Percentiles rank a stretch among this genome's conserved stretches.
Conservation (phyloP, 208 protist genomes). For the Phytomonas sp. region DNA sequence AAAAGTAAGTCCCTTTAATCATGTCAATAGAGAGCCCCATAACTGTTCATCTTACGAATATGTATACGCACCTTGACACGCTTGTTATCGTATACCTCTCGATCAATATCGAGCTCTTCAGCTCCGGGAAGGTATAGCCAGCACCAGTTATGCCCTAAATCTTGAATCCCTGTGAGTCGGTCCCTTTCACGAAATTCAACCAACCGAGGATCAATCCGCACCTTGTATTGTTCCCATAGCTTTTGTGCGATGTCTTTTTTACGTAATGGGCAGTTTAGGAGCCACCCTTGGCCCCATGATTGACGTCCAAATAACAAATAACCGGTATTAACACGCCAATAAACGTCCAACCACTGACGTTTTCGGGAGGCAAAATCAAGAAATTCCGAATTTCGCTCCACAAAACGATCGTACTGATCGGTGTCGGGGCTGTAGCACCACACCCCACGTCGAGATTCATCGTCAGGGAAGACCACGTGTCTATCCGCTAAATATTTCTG, state of each 20-base stretch:
- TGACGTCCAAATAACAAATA: conserved; percentile 85
- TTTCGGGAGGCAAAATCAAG: conserved; percentile 88
- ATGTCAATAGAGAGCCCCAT: conserved; percentile 60
- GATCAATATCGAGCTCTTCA: conserved; percentile 82
- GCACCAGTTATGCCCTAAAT: conserved; percentile 90
- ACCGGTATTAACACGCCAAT: conserved; percentile 90
- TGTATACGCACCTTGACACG: conserved; percentile 90
- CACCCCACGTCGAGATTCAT: conserved; percentile 61
- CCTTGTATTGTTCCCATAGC: conserved; percentile 91
- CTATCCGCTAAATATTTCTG: conserved; percentile 73
- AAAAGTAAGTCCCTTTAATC: not conserved
- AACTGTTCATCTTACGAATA: conserved; percentile 76
- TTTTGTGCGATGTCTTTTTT: conserved; percentile 87
- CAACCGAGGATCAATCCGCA: conserved; percentile 75
- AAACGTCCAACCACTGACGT: conserved; percentile 89
- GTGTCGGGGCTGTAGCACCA: conserved; percentile 89
- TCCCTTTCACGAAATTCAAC: conserved; percentile 88
- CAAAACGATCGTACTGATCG: conserved; percentile 77
- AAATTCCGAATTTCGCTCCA: conserved; percentile 84
- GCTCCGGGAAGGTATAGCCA: conserved; percentile 89
- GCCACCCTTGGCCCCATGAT: conserved; percentile 85
- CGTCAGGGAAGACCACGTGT: conserved; percentile 51
- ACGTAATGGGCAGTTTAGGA: conserved; percentile 84
- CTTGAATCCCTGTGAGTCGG: conserved; percentile 81
- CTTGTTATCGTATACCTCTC: conserved; percentile 91